These are phyloP conservation scores for Syncephalastrum monosporum DNA, from an alignment of 371 early-diverging fungal genomes.

Conservation along the genomic window DNA sequence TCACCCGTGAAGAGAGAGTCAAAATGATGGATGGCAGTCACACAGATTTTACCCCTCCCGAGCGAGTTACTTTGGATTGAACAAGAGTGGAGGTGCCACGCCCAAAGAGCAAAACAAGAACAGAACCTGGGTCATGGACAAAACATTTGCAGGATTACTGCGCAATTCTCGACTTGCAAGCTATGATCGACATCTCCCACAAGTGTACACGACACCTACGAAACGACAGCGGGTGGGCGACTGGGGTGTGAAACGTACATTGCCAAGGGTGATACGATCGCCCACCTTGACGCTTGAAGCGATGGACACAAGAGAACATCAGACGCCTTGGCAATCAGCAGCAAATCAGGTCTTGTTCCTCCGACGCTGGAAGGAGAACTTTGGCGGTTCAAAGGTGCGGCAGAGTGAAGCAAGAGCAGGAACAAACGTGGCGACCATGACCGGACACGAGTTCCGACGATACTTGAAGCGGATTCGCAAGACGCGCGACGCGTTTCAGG, in stretches of 20 bases:
- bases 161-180: slow-evolving; percentile 73
- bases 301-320: slow-evolving; percentile 75
- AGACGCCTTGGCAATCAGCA: slow-evolving; percentile 71
- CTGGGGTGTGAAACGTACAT: slow-evolving; percentile 78
- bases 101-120: no score
- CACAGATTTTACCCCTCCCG: no score
- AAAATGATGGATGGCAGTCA: no score
- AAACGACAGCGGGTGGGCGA: slow-evolving; percentile 59
- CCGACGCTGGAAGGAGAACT: slow-evolving; percentile 72
- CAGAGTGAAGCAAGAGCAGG: slow-evolving; percentile 39
- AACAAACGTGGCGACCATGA: slow-evolving; percentile 54
- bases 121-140: slow-evolving; percentile 48
- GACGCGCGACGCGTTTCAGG: slow-evolving; percentile 54
- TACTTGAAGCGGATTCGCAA: slow-evolving; percentile 55
- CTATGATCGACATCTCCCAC: slow-evolving; percentile 65
- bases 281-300: slow-evolving; percentile 55
- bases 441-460: slow-evolving; percentile 57
- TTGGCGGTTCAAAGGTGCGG: slow-evolving; percentile 58
- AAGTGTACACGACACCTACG: slow-evolving; percentile 69
- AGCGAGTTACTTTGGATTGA: no score
- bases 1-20: no score
- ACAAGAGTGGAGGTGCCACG: no score
- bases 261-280: slow-evolving; percentile 67
- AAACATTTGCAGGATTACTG: slow-evolving; percentile 69
- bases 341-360: slow-evolving; percentile 49